Evolutionary conservation across 805 yeast genomes (phyloP).

Genomic region (Ogataea wickerhamii): DNA sequence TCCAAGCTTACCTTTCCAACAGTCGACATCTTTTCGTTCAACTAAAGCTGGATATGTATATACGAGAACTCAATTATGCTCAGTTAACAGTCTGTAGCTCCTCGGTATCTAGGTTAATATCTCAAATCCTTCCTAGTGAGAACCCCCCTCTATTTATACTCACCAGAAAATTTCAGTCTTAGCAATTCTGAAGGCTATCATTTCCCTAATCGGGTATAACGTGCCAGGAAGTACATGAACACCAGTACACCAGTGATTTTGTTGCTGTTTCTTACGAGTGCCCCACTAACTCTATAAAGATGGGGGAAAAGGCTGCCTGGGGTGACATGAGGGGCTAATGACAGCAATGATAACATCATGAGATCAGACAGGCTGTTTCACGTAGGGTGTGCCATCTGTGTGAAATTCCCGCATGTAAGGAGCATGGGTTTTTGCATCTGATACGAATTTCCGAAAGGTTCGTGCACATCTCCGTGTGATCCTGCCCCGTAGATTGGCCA

Average conservation of each 20-base stretch:
- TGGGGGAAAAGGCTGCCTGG: too few relatives aligned
- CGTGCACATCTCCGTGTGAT: background rate
- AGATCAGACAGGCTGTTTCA: too few relatives aligned
- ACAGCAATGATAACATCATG: too few relatives aligned
- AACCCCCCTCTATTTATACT: constrained; percentile 1
- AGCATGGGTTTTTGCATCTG: background rate
- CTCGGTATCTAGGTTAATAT: too few relatives aligned
- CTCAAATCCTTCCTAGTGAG: too few relatives aligned
- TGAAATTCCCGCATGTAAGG: background rate
- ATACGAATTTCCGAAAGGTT: too few relatives aligned
- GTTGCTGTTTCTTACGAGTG: background rate
- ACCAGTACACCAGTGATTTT: constrained; percentile 1
- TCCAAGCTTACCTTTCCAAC: constrained; percentile 30
- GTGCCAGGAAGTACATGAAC: constrained; percentile 4
- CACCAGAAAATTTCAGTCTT: background rate
- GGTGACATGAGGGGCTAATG: too few relatives aligned
- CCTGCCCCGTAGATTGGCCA: constrained; percentile 1
- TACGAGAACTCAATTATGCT: background rate
- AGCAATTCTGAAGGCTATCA: constrained; percentile 18
- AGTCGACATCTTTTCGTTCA: constrained; percentile 32
- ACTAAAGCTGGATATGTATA: too few relatives aligned
- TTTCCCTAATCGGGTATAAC: constrained; percentile 11
- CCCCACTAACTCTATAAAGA: background rate
- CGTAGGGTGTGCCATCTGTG: too few relatives aligned
- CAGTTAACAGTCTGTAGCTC: background rate